Conservation (phyloP, 352 stramenopile species). For the Pythium aphanidermatum region DNA sequence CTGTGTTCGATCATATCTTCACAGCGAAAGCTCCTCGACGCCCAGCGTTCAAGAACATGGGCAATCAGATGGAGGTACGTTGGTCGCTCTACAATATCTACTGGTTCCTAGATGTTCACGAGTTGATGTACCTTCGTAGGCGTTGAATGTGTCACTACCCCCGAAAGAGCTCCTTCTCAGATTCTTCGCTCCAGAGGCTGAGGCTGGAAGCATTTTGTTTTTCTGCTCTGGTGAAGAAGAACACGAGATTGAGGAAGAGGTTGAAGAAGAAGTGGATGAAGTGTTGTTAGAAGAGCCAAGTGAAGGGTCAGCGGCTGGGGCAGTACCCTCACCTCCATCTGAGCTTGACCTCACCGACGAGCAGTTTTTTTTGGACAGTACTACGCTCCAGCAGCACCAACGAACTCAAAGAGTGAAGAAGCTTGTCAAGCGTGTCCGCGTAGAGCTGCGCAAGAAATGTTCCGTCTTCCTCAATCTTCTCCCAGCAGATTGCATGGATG, state of each 20-base stretch:
- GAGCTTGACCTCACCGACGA: constrained; percentile 46
- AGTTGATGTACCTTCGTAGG: constrained; percentile 1
- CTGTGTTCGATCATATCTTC: constrained; percentile 51
- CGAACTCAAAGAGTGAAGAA: constrained; percentile 35
- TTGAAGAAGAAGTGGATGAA: constrained; percentile 74
- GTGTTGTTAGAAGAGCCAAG: constrained; percentile 29
- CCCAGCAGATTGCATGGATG: constrained; percentile 49
- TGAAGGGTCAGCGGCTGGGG: neutral
- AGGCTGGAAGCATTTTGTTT: constrained; percentile 69
- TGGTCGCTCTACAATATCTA: neutral
- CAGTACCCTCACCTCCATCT: neutral
- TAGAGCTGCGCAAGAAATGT: constrained; percentile 48
- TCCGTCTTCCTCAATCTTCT: constrained; percentile 67
- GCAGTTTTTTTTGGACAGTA: constrained; percentile 58
- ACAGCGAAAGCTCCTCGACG: constrained; percentile 22
- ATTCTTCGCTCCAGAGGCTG: constrained; percentile 53
- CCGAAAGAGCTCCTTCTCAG: constrained; percentile 33
- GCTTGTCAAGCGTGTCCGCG: constrained; percentile 39
- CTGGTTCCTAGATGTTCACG: neutral
- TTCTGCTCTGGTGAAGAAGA: constrained; percentile 66
- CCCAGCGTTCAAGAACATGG: constrained; percentile 20
- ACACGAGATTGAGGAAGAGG: constrained; percentile 69
- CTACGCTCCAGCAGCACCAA: constrained; percentile 3
- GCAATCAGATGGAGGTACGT: constrained; percentile 36
- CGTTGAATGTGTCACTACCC: constrained; percentile 14